Evolutionary conservation across 2,329 filamentous ascomycete genomes (phyloP), one percentile per base, ranked within the genome.

Genomic region (Ophiostoma quercus): DNA sequence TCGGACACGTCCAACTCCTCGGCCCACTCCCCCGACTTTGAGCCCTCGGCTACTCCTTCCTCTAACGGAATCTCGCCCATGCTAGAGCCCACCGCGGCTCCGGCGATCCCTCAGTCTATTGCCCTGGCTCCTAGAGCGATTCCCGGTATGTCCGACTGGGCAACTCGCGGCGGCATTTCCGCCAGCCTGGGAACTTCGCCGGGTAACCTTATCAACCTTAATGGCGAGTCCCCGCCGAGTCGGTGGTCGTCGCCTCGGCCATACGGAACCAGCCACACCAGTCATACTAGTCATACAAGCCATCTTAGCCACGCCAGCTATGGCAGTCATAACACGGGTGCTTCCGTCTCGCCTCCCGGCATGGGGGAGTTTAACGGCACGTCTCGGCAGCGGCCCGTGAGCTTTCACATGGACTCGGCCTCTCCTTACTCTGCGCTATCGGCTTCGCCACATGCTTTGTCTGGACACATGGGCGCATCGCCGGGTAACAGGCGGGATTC

Each of bases 201-300:
- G n/a, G 80, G 82, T 67, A 85, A 85, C 71, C 78, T 84, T 70
- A 84, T 84, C 72, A 84, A 79, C 75, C 75, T 85, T 71, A 79
- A 80, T 76, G 82, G 82, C 69, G 84, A 85, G 73, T 85, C 83
- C 29, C 83, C 84, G 66, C 83, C 84, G 2, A 85, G 82, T 22
- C 82, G 81, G 75, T 83, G 79, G 81, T 81, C 81, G 73, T 84
- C 76, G 72, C 78, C 85, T 71, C 78, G 82, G 34, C 79, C 80
- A 14, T 80, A 79, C 71, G 79, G 80, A 34, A 72, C 69, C 14
- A 73, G 72, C 57, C 69, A 71, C 14, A 68, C 69, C 22, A 72
- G 71, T 47, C 67, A 72, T 14, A 67, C 69, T 19, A 73, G 71
- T 66, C 72, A 73, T 8, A 54, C 62, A 14, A 73, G 72, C 54